These are phyloP conservation scores for Cercis canadensis DNA, from an alignment of 306 rosid genomes.

Conservation along the genomic window DNA sequence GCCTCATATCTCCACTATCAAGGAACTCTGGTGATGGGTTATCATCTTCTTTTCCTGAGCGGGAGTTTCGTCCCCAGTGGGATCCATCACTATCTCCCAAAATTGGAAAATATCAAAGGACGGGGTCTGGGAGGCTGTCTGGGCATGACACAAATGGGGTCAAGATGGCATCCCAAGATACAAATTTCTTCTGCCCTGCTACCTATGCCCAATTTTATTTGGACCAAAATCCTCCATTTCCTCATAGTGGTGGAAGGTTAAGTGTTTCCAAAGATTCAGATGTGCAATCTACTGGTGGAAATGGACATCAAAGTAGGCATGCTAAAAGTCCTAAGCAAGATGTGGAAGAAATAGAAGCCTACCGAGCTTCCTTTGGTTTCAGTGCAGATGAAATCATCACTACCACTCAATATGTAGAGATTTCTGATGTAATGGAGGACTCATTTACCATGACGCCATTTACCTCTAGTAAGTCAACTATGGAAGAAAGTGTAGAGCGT, in stretches of 20 bases:
- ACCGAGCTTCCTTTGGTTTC: constrained; percentile 98
- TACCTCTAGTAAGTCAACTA: constrained; percentile 58
- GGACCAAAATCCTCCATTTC: constrained; percentile 95
- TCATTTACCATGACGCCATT: constrained; percentile 93
- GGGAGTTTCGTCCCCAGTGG: constrained; percentile 80
- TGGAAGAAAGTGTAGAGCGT: constrained; percentile 66
- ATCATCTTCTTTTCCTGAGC: constrained; percentile 79
- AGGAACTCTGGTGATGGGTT: constrained; percentile 79
- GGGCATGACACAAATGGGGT: constrained; percentile 67
- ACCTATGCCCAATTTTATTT: constrained; percentile 95
- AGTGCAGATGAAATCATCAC: constrained; percentile 99
- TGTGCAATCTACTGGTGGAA: constrained; percentile 76
- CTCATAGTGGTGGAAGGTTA: constrained; percentile 91
- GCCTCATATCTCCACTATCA: constrained; percentile 80
- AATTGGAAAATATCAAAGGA: constrained; percentile 71
- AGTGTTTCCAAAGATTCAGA: constrained; percentile 97
- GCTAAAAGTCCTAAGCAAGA: constrained; percentile 91
- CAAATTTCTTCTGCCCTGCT: constrained; percentile 98
- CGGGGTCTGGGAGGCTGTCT: constrained; percentile 73
- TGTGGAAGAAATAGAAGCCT: constrained; percentile 96
- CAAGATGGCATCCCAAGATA: constrained; percentile 75
- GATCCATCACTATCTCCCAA: constrained; percentile 74
- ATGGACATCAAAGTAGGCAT: constrained; percentile 82
- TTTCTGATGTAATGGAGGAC: constrained; percentile 90
- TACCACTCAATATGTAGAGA: constrained; percentile 89